Evolutionary conservation across 495 filamentous ascomycete genomes (phyloP), one percentile per base, ranked within the genome.

Genomic region (Stereocaulon alpinum): DNA sequence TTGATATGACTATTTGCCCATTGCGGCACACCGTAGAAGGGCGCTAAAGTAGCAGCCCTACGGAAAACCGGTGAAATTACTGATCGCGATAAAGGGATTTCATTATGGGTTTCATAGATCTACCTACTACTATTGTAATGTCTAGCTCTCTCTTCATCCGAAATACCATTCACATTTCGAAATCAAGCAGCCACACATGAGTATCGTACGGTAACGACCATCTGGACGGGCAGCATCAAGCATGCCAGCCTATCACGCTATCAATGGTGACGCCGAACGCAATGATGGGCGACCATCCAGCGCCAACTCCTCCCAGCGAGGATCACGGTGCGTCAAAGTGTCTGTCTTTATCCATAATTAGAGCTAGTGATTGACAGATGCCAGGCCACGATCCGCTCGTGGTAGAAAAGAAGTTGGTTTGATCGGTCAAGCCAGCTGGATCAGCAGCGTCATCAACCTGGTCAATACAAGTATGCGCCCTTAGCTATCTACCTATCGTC

Each of bases 361-460:
- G 20, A 45, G 17, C 22, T 11, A 59, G 48, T 64, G 49, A 24
- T 44, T 60, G 59, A 60, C 18, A 58, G 27, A 40, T 44, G 27
- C 32, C 49, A 82, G 81, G 63, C 73, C 70, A 63, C 73, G 68
- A 56, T 67, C 60, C 44, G 63, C 65, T n/a, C 70, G 74, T 66
- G 74, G 76, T 3, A 82, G 77, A 64, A 80, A 79, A 71, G 74
- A 75, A 64, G 66, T 73, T 14, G 76, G 74, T 11, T 57, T 70
- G 22, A 67, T 70, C 6, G 91, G 93, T 15, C 80, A 89, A 64
- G 93, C 94, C 53, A 86, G 87, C 55, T 96, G 91, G 88, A 66
- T 85, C 45, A 94, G 88, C 73, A 94, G 90, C 67, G 86, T 94
- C 64, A 87, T 96, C 75, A 98, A 97, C 69, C 73, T 98, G 18